These are phyloP conservation scores for Papiliotrema laurentii DNA, from an alignment of 1,284 basidiomycete genomes.

Conservation along the genomic window DNA sequence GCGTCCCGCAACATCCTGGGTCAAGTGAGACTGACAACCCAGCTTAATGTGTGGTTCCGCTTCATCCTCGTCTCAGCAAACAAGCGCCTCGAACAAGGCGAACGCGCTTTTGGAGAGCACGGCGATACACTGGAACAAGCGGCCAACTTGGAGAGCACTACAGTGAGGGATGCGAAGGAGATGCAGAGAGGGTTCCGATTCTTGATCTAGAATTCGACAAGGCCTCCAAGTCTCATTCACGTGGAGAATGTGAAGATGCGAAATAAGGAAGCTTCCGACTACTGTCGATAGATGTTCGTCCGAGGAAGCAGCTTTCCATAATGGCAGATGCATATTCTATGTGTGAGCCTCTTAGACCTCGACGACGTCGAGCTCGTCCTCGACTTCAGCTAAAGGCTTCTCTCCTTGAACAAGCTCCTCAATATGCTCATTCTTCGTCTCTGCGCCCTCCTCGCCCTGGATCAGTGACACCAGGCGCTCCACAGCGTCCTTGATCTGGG, in stretches of 20 bases:
- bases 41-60: conserved; percentile 34
- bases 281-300: too few relatives aligned
- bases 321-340: background rate
- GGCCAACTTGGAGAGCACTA: conserved; percentile 22
- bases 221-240: too few relatives aligned
- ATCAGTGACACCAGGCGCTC: conserved; percentile 69
- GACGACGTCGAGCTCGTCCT: conserved; percentile 30
- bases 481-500: conserved; percentile 60
- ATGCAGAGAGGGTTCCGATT: conserved; percentile 30
- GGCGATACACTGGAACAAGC: conserved; percentile 18
- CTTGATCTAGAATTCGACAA: conserved; percentile 11
- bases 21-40: background rate
- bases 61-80: conserved; percentile 29
- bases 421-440: conserved; percentile 50
- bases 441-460: conserved; percentile 63
- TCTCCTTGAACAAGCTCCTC: conserved; percentile 54
- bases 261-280: too few relatives aligned
- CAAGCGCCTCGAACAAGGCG: conserved; percentile 24
- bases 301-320: too few relatives aligned
- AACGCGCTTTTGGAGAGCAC: conserved; percentile 25
- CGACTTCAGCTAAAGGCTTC: conserved; percentile 27
- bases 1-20: too few relatives aligned
- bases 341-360: conserved; percentile 29
- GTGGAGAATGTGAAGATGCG: too few relatives aligned
- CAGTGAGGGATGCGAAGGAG: conserved; percentile 19